Evolutionary conservation across 164 flowering plant genomes (phyloP).

Genomic region (Liriodendron chinense): DNA sequence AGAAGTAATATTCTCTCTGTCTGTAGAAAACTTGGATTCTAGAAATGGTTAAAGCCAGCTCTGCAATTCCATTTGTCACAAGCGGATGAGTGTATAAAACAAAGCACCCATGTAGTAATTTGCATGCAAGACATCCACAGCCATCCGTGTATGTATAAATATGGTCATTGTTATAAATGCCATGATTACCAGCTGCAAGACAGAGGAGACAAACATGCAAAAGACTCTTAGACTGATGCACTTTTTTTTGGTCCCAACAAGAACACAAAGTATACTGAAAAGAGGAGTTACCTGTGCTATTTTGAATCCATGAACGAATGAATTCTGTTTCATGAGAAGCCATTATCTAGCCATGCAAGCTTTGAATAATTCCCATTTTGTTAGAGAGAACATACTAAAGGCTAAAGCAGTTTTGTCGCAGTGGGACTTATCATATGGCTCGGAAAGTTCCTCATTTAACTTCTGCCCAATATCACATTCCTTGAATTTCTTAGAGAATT

Average conservation of each 20-base stretch:
- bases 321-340: conserved; percentile 59
- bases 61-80: too few relatives aligned
- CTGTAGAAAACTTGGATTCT: too few relatives aligned
- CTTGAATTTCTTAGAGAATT: conserved; percentile 35
- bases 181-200: neutral
- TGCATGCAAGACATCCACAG: neutral
- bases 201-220: conserved; percentile 14
- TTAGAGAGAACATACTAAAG: conserved; percentile 33
- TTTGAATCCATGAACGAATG: conserved; percentile 56
- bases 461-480: conserved; percentile 31
- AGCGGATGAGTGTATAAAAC: conserved; percentile 30
- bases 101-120: conserved; percentile 45
- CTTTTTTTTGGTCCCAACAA: neutral
- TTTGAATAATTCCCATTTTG: conserved; percentile 50
- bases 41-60: too few relatives aligned
- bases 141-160: neutral
- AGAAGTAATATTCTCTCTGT: too few relatives aligned
- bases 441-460: conserved; percentile 38
- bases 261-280: neutral
- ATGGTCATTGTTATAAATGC: neutral
- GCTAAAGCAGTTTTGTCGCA: conserved; percentile 40
- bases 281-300: conserved; percentile 19
- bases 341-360: conserved; percentile 55
- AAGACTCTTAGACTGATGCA: neutral
- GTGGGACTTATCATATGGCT: conserved; percentile 34